Base-by-base conservation (phyloP, 257 asterid species). In the Jacaranda copaia region DNA sequence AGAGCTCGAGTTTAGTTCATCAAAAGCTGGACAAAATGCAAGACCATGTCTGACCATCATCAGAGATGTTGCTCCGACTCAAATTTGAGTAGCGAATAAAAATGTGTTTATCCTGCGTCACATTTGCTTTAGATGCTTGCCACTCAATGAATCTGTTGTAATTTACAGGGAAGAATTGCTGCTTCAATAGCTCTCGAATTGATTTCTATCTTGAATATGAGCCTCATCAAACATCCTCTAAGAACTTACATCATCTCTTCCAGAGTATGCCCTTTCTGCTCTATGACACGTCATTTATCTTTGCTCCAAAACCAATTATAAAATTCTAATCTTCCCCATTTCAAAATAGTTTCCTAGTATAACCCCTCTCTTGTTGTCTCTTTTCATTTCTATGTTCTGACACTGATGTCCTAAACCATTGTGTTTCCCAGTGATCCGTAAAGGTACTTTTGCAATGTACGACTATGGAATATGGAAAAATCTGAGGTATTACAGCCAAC, bases 221-320 rank as follows among this genome's bases (percentile, higher is more conserved):
- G 88, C 99, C 99, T 38, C 96, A 93, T 72, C 97, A 97, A 70
- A 81, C 99, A 74, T 95, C 98, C 73, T 69, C 96, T 0, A 95
- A 90, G 86, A 95, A 95, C 81, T 80, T 95, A 86, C 85, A 88
- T 77, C 99, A 93, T 83, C 97, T 95, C 66, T 95, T 93, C 81
- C 97, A 95, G 82, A 95, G 99, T 95, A 90, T 16, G 88, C 73
- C 58, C 79, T 84, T 77, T 80, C 68, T 53, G 32, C 73, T 25
- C 60, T 52, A 77, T 52, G 46, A 68, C 63, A 60, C 45, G 59
- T 81, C 69, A 35, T 68, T 25, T 60, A 58, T 19, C 73, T 61
- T 35, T 43, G 45, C 56, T 51, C 61, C 64, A 8, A 67, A 52
- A 72, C 68, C 52, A 15, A 43, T 20, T 20, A 48, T 19, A 15